Percentiles rank a stretch among this genome's conserved stretches.
Conservation (phyloP, 2,329 filamentous ascomycete genomes). For the Nannizziopsis barbatae region DNA sequence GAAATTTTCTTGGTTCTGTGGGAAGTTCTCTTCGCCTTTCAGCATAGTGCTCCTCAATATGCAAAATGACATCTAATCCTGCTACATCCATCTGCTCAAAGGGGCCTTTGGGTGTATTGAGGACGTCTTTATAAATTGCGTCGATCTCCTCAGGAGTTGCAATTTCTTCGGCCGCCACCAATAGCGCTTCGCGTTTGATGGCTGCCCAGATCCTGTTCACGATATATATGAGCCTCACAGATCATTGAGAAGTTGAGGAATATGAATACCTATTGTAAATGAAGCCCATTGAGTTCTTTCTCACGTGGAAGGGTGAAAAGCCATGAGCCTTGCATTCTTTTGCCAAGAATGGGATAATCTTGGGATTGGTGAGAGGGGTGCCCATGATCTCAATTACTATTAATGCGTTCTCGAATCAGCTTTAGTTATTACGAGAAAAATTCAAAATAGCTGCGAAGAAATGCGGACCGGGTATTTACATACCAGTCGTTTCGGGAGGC, state of each 20-base stretch:
- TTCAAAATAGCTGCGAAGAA: neutral
- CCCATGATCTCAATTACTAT: conserved; percentile 34
- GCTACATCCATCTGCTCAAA: conserved; percentile 35
- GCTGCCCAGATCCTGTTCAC: conserved; percentile 33
- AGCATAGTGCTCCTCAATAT: conserved; percentile 34
- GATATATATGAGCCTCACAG: neutral
- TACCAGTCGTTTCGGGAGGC: conserved; percentile 31
- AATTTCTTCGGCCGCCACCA: conserved; percentile 28
- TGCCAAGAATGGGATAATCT: conserved; percentile 23
- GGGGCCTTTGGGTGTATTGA: conserved; percentile 28
- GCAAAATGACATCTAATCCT: conserved; percentile 31
- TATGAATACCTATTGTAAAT: conserved; percentile 29
- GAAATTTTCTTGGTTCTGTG: conserved; percentile 23
- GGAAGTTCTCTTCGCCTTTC: conserved; percentile 24
- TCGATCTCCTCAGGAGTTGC: conserved; percentile 30
- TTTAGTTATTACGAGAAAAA: too few relatives aligned
- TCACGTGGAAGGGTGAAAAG: conserved; percentile 30
- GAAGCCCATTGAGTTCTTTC: conserved; percentile 29
- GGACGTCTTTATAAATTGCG: conserved; percentile 28
- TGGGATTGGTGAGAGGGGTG: conserved; percentile 24
- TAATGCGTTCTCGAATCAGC: neutral
- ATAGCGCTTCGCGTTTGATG: conserved; percentile 34
- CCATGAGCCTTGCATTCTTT: conserved; percentile 25
- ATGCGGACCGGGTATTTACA: neutral
- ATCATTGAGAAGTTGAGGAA: neutral